Base-by-base conservation (phyloP, 148 eudicot genomes). In the Heliamphora exappendiculata region DNA sequence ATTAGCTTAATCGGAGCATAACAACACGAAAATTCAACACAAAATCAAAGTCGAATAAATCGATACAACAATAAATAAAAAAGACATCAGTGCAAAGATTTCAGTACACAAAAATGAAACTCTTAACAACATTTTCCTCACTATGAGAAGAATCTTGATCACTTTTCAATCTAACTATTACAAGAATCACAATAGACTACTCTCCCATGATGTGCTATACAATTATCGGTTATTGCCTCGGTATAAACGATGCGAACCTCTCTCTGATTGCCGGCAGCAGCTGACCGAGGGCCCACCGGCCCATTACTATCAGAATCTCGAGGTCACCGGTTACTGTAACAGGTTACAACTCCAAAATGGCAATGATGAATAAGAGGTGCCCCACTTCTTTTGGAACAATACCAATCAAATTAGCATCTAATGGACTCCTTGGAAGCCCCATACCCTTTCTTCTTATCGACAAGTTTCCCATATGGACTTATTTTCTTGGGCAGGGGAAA, bases 221-320 rank as follows among this genome's bases (percentile, higher is more conserved):
- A 73, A 7, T 73, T 73, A 73, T 37, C 51, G 24, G 2, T 73
- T 73, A 73, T 37, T 37, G 24, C 49, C 67, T 39, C 37, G 12
- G 36, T 26, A 5, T 39, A 59, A 8, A 3, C n/a, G 33, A 7
- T 9, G 58, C 36, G 8, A 8, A 37, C 31, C n/a, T n/a, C 70
- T 64, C 44, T n/a, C n/a, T 34, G 70, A 29, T 19, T 10, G 39
- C 42, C 22, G 17, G 29, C 31, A 66, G 28, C 50, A n/a, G 16
- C 70, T 14, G 36, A 22, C 5, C 42, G 12, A 39, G 24, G n/a
- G n/a, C n/a, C n/a, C n/a, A n/a, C n/a, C n/a, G 24, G 36, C 17
- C 10, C 12, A 19, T 64, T 64, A 10, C 37, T 22, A 11, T 20
- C 49, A 66, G 14, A 19, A 20, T 64, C 68, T 66, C 13, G 44